Evolutionary conservation across 441 rosid genomes (phyloP).

Genomic region (Gossypium gossypioides): DNA sequence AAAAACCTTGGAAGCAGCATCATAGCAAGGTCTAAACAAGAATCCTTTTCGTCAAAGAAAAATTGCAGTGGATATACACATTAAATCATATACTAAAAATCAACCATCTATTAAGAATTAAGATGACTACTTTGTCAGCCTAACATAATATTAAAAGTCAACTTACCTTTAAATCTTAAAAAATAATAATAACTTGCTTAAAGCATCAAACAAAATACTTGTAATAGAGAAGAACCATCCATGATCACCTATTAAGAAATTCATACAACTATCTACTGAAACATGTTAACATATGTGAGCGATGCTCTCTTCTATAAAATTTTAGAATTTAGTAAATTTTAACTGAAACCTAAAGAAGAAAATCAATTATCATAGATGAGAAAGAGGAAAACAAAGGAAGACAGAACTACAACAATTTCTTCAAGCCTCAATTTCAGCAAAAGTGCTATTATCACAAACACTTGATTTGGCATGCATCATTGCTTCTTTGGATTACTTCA

Average conservation of each 20-base stretch:
- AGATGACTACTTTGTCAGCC: not conserved
- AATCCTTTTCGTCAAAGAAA: not conserved
- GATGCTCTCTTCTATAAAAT: not conserved
- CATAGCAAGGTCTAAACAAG: not conserved
- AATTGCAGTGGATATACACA: not conserved
- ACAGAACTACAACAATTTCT: not conserved
- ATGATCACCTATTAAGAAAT: not conserved
- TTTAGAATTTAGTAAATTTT: not conserved
- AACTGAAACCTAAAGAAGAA: conserved; percentile 1
- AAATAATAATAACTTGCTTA: not conserved
- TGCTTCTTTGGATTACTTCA: conserved; percentile 1
- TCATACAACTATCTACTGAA: not conserved
- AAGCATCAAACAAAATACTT: not conserved
- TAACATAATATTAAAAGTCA: not conserved
- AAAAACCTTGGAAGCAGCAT: not conserved
- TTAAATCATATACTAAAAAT: conserved; percentile 4
- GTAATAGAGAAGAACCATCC: not conserved
- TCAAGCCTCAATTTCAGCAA: not conserved
- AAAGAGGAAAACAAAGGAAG: not conserved
- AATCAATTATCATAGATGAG: not conserved
- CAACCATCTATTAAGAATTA: not conserved
- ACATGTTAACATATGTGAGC: not conserved
- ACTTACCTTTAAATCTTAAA: not conserved
- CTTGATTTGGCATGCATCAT: not conserved
- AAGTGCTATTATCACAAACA: not conserved